Evolutionary conservation across 768 basidiomycete species (phyloP).

Genomic region (Serendipita indica): DNA sequence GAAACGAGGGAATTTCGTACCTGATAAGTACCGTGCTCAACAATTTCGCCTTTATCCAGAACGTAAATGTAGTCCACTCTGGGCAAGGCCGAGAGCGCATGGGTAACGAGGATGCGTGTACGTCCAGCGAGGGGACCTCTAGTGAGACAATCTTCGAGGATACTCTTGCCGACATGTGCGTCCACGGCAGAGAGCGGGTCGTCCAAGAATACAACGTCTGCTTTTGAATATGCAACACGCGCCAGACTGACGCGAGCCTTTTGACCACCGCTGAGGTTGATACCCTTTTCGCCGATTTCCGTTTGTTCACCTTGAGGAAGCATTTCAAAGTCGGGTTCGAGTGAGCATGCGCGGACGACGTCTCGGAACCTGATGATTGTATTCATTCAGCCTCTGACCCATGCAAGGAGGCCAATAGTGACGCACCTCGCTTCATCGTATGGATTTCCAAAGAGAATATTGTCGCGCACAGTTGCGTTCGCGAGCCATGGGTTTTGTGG

Average conservation of each 20-base stretch:
- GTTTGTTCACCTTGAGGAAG: constrained; percentile 55
- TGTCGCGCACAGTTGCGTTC: constrained; percentile 55
- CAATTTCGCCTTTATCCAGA: constrained; percentile 16
- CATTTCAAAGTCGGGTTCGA: constrained; percentile 56
- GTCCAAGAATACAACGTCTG: constrained; percentile 64
- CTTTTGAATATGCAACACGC: constrained; percentile 56
- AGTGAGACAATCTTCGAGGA: constrained; percentile 44
- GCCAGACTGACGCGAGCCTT: constrained; percentile 65
- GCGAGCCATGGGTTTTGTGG: constrained; percentile 50
- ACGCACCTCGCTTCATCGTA: constrained; percentile 41
- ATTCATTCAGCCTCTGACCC: background rate
- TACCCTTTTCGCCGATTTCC: constrained; percentile 66
- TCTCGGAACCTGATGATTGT: constrained; percentile 32
- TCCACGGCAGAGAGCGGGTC: constrained; percentile 73
- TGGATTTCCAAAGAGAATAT: constrained; percentile 56
- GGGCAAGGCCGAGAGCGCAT: constrained; percentile 10
- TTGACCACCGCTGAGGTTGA: constrained; percentile 43
- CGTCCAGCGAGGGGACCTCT: constrained; percentile 17
- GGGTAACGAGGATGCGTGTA: constrained; percentile 23
- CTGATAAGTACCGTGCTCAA: constrained; percentile 22
- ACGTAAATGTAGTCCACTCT: constrained; percentile 18
- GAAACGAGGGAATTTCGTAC: background rate
- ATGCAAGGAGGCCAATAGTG: background rate
- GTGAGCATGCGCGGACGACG: constrained; percentile 48
- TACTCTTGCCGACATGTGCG: constrained; percentile 53